Evolutionary conservation across 306 rosid genomes (phyloP), one percentile per base, ranked within the genome.

Genomic region (Potentilla sterilis): DNA sequence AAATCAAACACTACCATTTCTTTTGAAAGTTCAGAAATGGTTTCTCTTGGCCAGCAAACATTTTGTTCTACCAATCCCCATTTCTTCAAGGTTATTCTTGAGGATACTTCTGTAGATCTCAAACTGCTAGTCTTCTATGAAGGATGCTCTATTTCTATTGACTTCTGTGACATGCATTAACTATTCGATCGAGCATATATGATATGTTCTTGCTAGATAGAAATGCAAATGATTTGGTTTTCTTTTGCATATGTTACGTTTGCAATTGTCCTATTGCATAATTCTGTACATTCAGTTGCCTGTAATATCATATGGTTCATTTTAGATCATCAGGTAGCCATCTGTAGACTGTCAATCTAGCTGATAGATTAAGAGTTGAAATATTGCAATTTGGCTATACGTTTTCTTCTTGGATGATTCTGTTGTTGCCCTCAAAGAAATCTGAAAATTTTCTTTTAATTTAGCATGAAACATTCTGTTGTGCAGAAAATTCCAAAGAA

Each of bases 401-500:
- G 18, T 59, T 57, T 32, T 4, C 11, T 7, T 54, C n/a, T 54
- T 28, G 22, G 58, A 19, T 18, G 58, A 55, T 51, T 5, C 13
- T n/a, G 24, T 3, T 55, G 62, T 55, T 21, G 61, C 12, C 13
- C 18, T 9, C n/a, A n/a, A n/a, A n/a, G n/a, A n/a, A n/a, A n/a
- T n/a, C n/a, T n/a, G n/a, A n/a, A n/a, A n/a, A n/a, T n/a, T n/a
- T n/a, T n/a, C n/a, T n/a, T n/a, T n/a, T n/a, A n/a, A n/a, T n/a
- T 37, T 37, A 37, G 9, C 11, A 6, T 34, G 67, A 34, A 9
- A 62, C 40, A 35, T 70, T 18, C 9, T 51, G 43, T 32, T 57
- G 21, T 57, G 46, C 69, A 79, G 83, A 58, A 41, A 4, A 15
- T 79, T n/a, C 79, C 79, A 0, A 34, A 43, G 40, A 79, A 55